These are phyloP conservation scores for Leucoagaricus sp. DNA, from an alignment of 1,284 basidiomycete genomes.

Conservation along the genomic window DNA sequence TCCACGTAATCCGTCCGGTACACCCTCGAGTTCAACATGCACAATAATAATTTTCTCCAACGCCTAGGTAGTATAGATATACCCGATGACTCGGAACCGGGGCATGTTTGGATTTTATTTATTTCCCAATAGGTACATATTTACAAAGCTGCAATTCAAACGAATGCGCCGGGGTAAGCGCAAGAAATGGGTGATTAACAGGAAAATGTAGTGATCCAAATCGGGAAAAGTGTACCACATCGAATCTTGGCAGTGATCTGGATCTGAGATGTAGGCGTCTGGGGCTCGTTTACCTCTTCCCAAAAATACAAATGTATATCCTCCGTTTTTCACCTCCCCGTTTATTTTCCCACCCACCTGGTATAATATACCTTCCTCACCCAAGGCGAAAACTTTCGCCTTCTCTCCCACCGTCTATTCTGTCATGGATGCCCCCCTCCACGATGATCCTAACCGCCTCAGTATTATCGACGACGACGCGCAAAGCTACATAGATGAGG, in stretches of 20 bases:
- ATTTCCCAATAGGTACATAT: too few species aligned
- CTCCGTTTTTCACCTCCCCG: slow-evolving; percentile 4
- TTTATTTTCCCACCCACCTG: slow-evolving; percentile 11
- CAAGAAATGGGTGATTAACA: too few species aligned
- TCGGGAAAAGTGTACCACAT: not conserved
- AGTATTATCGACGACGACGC: not conserved
- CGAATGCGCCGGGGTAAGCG: too few species aligned
- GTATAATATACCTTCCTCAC: slow-evolving; percentile 7
- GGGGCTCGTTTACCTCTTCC: not conserved
- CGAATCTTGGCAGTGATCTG: slow-evolving; percentile 2
- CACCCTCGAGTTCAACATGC: too few species aligned
- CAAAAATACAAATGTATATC: slow-evolving; percentile 11
- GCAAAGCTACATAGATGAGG: slow-evolving; percentile 5
- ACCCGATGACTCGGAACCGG: too few species aligned
- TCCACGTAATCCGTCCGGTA: too few species aligned
- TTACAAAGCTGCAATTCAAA: too few species aligned
- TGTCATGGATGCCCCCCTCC: not conserved
- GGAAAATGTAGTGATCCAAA: too few species aligned
- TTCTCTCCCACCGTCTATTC: not conserved
- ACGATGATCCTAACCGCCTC: not conserved
- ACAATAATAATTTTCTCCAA: too few species aligned
- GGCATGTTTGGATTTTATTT: too few species aligned
- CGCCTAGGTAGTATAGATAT: too few species aligned
- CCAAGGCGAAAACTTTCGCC: not conserved
- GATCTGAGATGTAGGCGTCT: slow-evolving; percentile 9